Evolutionary conservation across 805 yeast species (phyloP).

Genomic region (Zygotorulaspora chibaensis): DNA sequence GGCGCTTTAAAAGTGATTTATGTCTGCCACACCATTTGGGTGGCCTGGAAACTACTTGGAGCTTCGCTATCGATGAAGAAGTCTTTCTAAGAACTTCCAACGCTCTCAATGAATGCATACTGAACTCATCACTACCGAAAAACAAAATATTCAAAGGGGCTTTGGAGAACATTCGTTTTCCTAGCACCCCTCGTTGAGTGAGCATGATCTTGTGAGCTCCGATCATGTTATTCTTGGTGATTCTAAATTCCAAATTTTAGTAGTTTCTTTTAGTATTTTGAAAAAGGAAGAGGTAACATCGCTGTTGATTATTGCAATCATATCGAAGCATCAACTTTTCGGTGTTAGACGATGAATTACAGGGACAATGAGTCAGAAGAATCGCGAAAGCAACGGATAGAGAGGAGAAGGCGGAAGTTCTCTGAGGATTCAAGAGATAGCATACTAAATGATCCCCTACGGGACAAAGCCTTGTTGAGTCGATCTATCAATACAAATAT

Average conservation of each 20-base stretch:
- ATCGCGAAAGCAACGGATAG: constrained; percentile 4
- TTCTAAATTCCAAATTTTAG: too few species aligned
- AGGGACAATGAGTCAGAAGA: neutral
- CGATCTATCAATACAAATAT: constrained; percentile 49
- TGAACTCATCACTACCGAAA: constrained; percentile 76
- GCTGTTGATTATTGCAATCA: too few species aligned
- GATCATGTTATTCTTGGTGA: neutral
- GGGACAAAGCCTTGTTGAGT: constrained; percentile 52
- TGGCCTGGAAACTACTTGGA: constrained; percentile 61
- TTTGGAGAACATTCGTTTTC: constrained; percentile 2
- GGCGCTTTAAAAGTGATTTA: constrained; percentile 42
- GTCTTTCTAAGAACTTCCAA: constrained; percentile 28
- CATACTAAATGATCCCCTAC: constrained; percentile 21
- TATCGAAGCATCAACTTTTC: too few species aligned
- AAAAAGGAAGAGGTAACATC: too few species aligned
- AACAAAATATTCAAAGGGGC: constrained; percentile 46
- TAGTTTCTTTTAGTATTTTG: too few species aligned
- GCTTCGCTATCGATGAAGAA: constrained; percentile 24
- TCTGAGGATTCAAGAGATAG: constrained; percentile 22
- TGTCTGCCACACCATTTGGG: constrained; percentile 65
- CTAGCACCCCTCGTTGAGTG: neutral
- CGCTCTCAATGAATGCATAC: constrained; percentile 48
- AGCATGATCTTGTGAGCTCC: neutral
- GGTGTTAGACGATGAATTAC: neutral
- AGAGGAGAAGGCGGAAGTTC: constrained; percentile 37